Conservation (phyloP, 208 protist genomes). For the Leptomonas pyrrhocoris region DNA sequence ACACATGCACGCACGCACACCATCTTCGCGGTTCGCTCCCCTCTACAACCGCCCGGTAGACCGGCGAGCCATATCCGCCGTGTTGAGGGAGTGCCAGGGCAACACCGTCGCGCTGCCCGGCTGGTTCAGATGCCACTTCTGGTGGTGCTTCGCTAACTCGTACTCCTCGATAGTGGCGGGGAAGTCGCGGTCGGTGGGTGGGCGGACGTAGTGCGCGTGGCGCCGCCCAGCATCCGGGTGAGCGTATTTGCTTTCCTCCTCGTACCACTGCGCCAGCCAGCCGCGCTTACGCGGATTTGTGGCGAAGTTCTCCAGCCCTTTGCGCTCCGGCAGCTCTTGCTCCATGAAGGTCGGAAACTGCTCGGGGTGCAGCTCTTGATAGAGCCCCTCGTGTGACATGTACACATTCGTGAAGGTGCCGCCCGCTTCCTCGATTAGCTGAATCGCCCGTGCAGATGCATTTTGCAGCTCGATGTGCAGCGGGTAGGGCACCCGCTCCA, state of each 20-base stretch:
- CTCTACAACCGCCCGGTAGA: slow-evolving; percentile 40
- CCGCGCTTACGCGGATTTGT: slow-evolving; percentile 78
- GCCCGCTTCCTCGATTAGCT: slow-evolving; percentile 88
- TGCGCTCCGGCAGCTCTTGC: slow-evolving; percentile 81
- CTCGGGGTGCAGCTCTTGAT: slow-evolving; percentile 88
- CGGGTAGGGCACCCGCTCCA: slow-evolving; percentile 77
- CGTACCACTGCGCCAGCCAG: slow-evolving; percentile 89
- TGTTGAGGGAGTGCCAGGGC: slow-evolving; percentile 85
- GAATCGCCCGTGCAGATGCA: slow-evolving; percentile 76
- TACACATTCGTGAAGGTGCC: slow-evolving; percentile 88
- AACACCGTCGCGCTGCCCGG: slow-evolving; percentile 85
- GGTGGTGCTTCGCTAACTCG: slow-evolving; percentile 91
- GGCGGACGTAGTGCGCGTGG: slow-evolving; percentile 79
- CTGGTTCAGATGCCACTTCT: slow-evolving; percentile 93
- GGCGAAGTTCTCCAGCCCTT: slow-evolving; percentile 78
- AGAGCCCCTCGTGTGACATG: slow-evolving; percentile 91
- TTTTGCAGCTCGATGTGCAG: slow-evolving; percentile 91
- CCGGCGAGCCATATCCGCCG: slow-evolving; percentile 67
- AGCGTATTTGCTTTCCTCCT: slow-evolving; percentile 87
- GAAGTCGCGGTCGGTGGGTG: slow-evolving; percentile 82
- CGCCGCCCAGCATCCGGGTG: slow-evolving; percentile 82
- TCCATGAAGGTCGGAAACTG: slow-evolving; percentile 84
- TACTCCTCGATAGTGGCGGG: slow-evolving; percentile 88
- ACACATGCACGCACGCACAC: neutral
- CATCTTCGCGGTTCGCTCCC: neutral